Base-by-base conservation (phyloP, 1,284 basidiomycete genomes). In the Ceratobasidium sp. region DNA sequence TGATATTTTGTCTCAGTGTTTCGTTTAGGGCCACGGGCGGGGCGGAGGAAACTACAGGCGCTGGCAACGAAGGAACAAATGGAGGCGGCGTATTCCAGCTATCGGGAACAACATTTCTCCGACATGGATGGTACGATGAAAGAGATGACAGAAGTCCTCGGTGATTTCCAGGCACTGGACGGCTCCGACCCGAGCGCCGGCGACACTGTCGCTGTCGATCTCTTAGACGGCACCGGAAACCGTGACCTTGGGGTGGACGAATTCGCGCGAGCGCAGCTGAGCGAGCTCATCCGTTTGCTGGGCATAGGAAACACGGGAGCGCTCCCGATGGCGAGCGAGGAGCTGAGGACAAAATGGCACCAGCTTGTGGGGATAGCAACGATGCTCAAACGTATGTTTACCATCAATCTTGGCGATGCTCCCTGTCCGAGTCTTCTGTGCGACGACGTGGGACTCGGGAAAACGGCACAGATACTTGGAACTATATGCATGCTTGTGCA, bases 391-490 rank as follows among this genome's bases (percentile, higher is more conserved):
- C 20, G 62, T 10, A 52, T 52, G 50, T 75, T 65, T 27, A 75
- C 71, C 1, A 12, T 18, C 1, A 54, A 8, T 3, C 4, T 23
- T 6, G 71, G 62, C 12, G 48, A 52, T 1, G 18, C 12, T 8
- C 23, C 71, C 10, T 20, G 18, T 12, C 71, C 71, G 7, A 55
- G 62, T 27, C n/a, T 75, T 6, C 44, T 75, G 16, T 75, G 71
- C 38, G 71, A 75, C 46, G 50, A 75, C 18, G 71, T 74, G 10
- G 71, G 71, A 18, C 35, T 74, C 8, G 60, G 71, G 12, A 74
- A 74, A 30, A 74, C 71, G 6, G 27, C 59, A n/a, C 57, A 64
- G 35, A 74, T 64, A 20, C 38, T 74, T 23, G 71, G 71, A 2
- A 35, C 35, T 27, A 6, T 74, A 3, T 50, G 71, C 46, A 48